Conservation (phyloP, 768 basidiomycete species). For the Postia placenta region DNA sequence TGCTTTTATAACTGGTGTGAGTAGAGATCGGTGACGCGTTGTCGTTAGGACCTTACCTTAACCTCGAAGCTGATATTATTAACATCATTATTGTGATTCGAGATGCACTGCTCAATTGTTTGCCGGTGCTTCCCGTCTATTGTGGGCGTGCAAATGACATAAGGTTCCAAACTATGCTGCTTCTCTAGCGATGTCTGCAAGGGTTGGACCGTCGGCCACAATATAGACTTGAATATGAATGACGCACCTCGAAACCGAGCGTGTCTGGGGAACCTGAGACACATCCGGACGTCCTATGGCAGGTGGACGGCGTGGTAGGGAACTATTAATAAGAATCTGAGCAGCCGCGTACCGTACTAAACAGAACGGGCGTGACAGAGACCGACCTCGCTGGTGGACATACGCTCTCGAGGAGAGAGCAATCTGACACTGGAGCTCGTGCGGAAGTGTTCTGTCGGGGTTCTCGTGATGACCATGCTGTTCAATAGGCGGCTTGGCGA, state of each 20-base stretch:
- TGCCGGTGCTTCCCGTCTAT: neutral
- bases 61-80: conserved; percentile 34
- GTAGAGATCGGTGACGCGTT: neutral
- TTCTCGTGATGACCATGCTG: neutral
- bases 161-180: neutral
- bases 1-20: conserved; percentile 23
- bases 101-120: neutral
- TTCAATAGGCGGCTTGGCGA: no score
- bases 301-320: neutral
- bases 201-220: no score
- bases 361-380: neutral
- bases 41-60: conserved; percentile 24
- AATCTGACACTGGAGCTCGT: neutral
- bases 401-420: neutral
- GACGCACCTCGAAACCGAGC: neutral
- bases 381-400: conserved; percentile 1
- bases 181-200: no score
- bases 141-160: neutral
- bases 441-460: neutral
- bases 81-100: no score
- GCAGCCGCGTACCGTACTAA: no score
- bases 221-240: no score
- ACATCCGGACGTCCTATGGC: neutral
- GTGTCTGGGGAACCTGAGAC: neutral
- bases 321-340: conserved; percentile 2